These are phyloP conservation scores for Musa acuminata DNA, from an alignment of 176 grass and related monocot genomes.

Conservation along the genomic window DNA sequence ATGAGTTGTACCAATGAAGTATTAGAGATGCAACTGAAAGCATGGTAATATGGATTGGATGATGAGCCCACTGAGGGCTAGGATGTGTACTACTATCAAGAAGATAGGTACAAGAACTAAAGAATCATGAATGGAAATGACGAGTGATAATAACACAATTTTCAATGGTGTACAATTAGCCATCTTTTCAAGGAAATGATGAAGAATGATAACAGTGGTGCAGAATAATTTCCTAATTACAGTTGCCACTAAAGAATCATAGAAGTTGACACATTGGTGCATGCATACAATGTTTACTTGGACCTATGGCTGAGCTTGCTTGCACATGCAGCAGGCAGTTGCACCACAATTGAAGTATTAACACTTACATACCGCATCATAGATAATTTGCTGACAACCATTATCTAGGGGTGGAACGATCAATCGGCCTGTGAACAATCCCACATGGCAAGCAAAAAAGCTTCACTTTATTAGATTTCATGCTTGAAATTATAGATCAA, in stretches of 20 bases:
- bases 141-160: no score
- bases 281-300: not conserved
- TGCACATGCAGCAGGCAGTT: not conserved
- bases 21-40: no score
- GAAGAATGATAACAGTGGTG: no score
- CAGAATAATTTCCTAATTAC: not conserved
- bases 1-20: no score
- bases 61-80: no score
- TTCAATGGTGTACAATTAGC: no score
- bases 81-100: no score
- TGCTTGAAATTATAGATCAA: not conserved
- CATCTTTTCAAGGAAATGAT: no score
- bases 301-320: not conserved
- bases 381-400: slow-evolving; percentile 19
- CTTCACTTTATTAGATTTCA: not conserved
- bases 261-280: not conserved
- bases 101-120: no score
- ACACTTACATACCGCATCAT: slow-evolving; percentile 19
- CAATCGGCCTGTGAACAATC: slow-evolving; percentile 13
- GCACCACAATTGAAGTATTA: not conserved
- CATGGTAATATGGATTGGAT: no score
- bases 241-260: not conserved
- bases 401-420: slow-evolving; percentile 14
- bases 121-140: no score
- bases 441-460: not conserved